Conservation (phyloP, 257 asterid species). For the Solanum pinnatisectum region DNA sequence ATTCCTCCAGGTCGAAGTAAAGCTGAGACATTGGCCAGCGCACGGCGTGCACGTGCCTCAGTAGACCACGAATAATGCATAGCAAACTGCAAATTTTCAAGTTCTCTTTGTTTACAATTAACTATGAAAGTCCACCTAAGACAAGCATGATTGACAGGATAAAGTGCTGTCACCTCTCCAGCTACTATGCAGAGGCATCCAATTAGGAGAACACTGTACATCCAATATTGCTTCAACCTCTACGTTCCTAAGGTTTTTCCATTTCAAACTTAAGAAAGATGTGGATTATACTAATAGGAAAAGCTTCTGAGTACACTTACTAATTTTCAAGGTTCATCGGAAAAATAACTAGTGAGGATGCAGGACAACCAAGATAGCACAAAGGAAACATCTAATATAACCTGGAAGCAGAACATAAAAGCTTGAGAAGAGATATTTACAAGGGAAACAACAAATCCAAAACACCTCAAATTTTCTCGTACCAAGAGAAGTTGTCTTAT, state of each 20-base stretch:
- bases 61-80: slow-evolving; percentile 99
- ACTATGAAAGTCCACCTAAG: not conserved
- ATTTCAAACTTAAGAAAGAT: not conserved
- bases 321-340: not conserved
- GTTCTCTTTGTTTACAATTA: slow-evolving; percentile 1
- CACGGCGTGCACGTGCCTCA: slow-evolving; percentile 93
- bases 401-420: not conserved
- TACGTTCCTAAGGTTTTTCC: not conserved
- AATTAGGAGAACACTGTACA: not conserved
- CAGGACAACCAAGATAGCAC: not conserved
- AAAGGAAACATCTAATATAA: not conserved
- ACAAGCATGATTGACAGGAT: not conserved
- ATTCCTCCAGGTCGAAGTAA: slow-evolving; percentile 97
- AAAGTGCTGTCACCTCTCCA: not conserved
- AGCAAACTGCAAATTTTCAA: slow-evolving; percentile 64
- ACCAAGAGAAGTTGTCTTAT: not conserved
- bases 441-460: not conserved
- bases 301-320: not conserved
- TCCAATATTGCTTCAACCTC: not conserved
- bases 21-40: slow-evolving; percentile 91
- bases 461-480: not conserved
- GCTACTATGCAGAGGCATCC: not conserved
- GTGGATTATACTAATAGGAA: not conserved
- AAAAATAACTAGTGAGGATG: not conserved
- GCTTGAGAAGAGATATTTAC: not conserved